These are phyloP conservation scores for Wickerhamiella occidentalis DNA, from an alignment of 805 yeast genomes.

Conservation along the genomic window DNA sequence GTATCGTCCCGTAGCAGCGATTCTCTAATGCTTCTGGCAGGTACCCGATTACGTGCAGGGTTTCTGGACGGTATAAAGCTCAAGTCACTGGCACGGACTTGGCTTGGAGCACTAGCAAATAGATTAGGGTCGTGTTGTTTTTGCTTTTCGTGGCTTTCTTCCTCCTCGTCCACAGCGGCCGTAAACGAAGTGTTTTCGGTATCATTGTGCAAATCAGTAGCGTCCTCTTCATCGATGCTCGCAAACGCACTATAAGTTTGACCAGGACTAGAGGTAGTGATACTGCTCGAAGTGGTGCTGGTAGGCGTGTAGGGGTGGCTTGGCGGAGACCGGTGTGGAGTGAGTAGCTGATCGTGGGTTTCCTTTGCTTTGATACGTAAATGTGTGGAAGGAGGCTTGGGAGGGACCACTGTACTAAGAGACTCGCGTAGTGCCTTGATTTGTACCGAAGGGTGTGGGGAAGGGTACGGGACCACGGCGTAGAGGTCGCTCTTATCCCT, in stretches of 20 bases:
- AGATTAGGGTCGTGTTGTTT: background rate
- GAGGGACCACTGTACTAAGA: background rate
- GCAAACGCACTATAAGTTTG: background rate
- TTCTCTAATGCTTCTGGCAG: too few relatives aligned
- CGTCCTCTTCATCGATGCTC: background rate
- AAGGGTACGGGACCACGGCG: background rate
- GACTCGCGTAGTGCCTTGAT: background rate
- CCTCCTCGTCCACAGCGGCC: background rate
- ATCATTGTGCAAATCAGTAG: background rate
- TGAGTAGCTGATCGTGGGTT: background rate
- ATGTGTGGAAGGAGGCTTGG: background rate
- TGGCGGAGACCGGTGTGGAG: conserved; percentile 7
- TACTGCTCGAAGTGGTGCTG: conserved; percentile 7
- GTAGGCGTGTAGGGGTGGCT: conserved; percentile 1
- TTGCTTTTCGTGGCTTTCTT: background rate
- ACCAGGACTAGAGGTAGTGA: background rate
- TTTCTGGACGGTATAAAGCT: background rate
- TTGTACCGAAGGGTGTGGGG: background rate
- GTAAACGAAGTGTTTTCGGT: background rate
- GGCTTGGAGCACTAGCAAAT: background rate
- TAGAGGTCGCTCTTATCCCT: background rate
- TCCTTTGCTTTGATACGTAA: background rate
- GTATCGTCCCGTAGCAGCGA: background rate
- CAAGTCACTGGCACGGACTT: background rate
- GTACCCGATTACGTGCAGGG: background rate